Evolutionary conservation across 495 filamentous ascomycete genomes (phyloP).

Genomic region (Aspergillus nanangensis): DNA sequence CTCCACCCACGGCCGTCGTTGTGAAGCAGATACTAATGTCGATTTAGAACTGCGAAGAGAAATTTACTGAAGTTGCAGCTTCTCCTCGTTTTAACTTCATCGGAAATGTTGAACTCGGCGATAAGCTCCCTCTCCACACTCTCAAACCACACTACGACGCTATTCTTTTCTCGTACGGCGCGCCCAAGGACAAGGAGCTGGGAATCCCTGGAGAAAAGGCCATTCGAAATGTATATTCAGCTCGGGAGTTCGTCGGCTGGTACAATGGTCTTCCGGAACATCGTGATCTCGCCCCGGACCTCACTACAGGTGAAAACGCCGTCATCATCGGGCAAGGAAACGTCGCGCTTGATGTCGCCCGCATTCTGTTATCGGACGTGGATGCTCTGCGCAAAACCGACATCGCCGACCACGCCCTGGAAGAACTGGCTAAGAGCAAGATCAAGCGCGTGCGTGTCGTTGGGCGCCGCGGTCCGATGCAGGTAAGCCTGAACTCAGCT

Average conservation of each 20-base stretch:
- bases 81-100: conserved; percentile 85
- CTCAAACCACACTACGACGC: conserved; percentile 86
- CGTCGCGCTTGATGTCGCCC: conserved; percentile 88
- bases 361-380: conserved; percentile 74
- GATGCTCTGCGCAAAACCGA: conserved; percentile 75
- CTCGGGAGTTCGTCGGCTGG: conserved; percentile 94
- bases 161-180: conserved; percentile 89
- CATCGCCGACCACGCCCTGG: conserved; percentile 78
- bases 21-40: too few relatives aligned
- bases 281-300: conserved; percentile 67
- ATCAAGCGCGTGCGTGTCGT: conserved; percentile 79
- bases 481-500: conserved; percentile 42
- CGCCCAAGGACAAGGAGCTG: conserved; percentile 73
- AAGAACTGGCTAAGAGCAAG: conserved; percentile 64
- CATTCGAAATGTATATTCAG: conserved; percentile 74
- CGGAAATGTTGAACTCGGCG: conserved; percentile 81
- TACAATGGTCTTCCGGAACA: conserved; percentile 94
- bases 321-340: conserved; percentile 93
- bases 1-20: too few relatives aligned
- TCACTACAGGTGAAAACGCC: conserved; percentile 75
- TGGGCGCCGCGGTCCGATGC: conserved; percentile 81
- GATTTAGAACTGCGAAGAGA: conserved; percentile 95
- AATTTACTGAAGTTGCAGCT: conserved; percentile 80
- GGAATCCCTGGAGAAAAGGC: conserved; percentile 75
- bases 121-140: conserved; percentile 59